Base-by-base conservation (phyloP, 176 grass and related monocot species). In the Juncus inflexus region DNA sequence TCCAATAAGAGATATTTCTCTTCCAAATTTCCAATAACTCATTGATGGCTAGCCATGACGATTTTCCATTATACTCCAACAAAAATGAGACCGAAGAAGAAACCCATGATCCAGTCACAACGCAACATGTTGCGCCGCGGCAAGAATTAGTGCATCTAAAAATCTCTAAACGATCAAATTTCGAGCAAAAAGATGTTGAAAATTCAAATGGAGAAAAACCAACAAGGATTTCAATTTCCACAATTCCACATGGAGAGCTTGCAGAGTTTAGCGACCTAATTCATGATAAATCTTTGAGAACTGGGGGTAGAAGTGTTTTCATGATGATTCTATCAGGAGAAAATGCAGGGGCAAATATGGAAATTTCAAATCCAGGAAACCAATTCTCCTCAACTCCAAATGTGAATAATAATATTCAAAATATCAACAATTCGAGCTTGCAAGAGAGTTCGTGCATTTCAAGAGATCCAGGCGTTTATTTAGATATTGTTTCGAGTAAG, bases 341-440 rank as follows among this genome's bases (percentile, higher is more conserved):
- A 64, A 96, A 88, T 76, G 74, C 72, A 16, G 92, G 84, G 62
- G 87, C 92, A 2, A 85, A 77, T 62, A 96, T 91, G 92, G 77
- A 84, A 3, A 42, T 62, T 41, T 4, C 4, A 67, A 28, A 15
- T 2, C 42, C 76, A 1, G 49, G 45, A 70, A 67, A 13, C 51
- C 35, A 7, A 1, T 47, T 53, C 45, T 6, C 42, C 15, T 66
- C 80, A 35, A 56, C 73, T 50, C n/a, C 82, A 12, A 88, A 82
- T 64, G 74, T 96, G 42, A 96, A 96, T 62, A 96, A 76, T 70
- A 96, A 96, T 52, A 82, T 96, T 50, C 87, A 96, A 67, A 85
- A 59, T 39, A 86, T 91, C 76, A 96, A 91, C 70, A 96, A 96
- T 82, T 96, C 92, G 10, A 39, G 87, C 3, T 64, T 96, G 63